Conservation (phyloP, 2,329 filamentous ascomycete genomes). For the Fusarium sororula region DNA sequence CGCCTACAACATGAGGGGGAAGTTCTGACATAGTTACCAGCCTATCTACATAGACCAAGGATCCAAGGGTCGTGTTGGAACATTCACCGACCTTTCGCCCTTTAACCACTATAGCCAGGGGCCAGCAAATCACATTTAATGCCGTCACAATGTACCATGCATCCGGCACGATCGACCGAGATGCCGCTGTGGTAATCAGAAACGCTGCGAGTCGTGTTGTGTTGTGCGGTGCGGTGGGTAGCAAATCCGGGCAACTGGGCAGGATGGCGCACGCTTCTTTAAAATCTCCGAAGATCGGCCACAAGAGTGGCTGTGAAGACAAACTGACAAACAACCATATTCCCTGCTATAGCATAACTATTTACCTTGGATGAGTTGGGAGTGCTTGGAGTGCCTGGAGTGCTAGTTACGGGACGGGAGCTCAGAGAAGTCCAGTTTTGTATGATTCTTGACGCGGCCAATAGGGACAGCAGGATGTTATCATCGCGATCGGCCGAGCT, state of each 20-base stretch:
- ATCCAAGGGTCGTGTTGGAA: not conserved
- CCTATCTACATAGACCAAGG: not conserved
- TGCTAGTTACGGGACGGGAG: not conserved
- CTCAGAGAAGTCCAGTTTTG: not conserved
- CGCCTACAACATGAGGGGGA: not conserved
- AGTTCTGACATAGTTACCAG: not conserved
- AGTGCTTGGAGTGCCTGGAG: not conserved
- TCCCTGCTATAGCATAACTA: not conserved
- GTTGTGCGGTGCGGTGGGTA: not conserved
- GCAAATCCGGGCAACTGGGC: not conserved
- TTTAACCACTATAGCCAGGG: not conserved
- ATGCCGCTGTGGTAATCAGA: not conserved
- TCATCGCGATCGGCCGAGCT: constrained; percentile 38
- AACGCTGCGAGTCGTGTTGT: not conserved
- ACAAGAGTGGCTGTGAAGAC: not conserved
- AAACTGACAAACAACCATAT: not conserved
- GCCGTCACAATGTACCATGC: constrained; percentile 3
- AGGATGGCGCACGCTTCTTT: not conserved
- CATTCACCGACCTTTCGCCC: constrained; percentile 12
- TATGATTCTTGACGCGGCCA: not conserved
- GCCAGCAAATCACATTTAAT: not conserved
- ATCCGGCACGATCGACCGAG: not conserved
- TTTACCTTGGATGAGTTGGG: not conserved
- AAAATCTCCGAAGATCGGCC: not conserved
- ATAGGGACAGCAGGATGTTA: constrained; percentile 5